Percentiles rank a stretch among this genome's conserved stretches.
Conservation (phyloP, 108 stramenopile genomes). For the Fistulifera pelliculosa region DNA sequence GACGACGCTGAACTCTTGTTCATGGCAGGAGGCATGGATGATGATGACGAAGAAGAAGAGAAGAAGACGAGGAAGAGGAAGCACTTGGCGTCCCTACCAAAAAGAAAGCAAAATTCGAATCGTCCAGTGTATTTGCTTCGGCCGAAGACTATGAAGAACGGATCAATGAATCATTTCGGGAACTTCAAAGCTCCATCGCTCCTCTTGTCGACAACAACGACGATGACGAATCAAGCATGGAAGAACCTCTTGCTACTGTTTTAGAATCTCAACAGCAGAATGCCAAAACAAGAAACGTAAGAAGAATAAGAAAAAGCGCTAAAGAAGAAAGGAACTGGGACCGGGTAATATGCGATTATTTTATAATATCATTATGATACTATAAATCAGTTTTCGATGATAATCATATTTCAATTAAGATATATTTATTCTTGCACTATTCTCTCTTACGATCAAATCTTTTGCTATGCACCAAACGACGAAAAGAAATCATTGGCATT, state of each 20-base stretch:
- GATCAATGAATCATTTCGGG: constrained; percentile 21
- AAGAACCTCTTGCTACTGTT: too few species aligned
- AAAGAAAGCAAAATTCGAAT: constrained; percentile 14
- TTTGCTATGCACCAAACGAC: constrained; percentile 72
- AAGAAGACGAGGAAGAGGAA: constrained; percentile 29
- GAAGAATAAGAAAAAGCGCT: constrained; percentile 11
- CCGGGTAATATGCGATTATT: too few species aligned
- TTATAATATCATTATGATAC: too few species aligned
- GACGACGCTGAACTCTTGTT: constrained; percentile 13
- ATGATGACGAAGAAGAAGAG: constrained; percentile 19
- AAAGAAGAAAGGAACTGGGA: too few species aligned
- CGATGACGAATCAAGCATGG: too few species aligned
- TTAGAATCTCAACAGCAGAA: too few species aligned
- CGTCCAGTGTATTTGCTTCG: constrained; percentile 37
- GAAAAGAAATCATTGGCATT: constrained; percentile 72
- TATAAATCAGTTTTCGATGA: too few species aligned
- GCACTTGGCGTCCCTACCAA: constrained; percentile 4
- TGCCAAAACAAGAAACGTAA: constrained; percentile 10
- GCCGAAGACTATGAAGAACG: constrained; percentile 58
- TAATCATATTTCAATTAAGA: too few species aligned
- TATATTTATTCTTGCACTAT: too few species aligned
- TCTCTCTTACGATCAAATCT: too few species aligned
- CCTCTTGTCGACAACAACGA: too few species aligned
- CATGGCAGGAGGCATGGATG: constrained; percentile 8
- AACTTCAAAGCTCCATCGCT: too few species aligned